A percentile compares a stretch with the other conserved stretches of the same genome.
Conservation (phyloP, 2,329 filamentous ascomycete species). For the Emmonsiellopsis sp. region DNA sequence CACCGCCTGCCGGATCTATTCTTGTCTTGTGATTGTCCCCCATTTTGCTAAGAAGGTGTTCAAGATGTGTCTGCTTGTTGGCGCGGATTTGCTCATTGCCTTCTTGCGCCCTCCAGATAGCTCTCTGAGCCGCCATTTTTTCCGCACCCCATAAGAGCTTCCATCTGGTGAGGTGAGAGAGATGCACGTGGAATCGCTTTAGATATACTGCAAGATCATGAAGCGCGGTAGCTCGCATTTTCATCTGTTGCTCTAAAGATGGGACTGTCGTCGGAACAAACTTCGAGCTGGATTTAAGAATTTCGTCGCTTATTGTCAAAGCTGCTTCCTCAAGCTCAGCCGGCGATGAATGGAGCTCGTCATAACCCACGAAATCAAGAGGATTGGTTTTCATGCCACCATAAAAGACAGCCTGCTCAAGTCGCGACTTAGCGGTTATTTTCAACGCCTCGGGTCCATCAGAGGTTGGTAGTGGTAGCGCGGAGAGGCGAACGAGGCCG, state of each 20-base stretch:
- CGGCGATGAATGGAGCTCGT: slow-evolving; percentile 55
- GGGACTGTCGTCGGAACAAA: slow-evolving; percentile 64
- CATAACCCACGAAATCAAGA: slow-evolving; percentile 67
- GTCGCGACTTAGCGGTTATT: slow-evolving; percentile 75
- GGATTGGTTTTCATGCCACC: slow-evolving; percentile 73
- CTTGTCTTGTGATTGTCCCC: slow-evolving; percentile 66
- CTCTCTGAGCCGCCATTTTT: slow-evolving; percentile 69
- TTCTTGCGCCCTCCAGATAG: slow-evolving; percentile 76
- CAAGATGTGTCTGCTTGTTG: slow-evolving; percentile 60
- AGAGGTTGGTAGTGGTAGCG: slow-evolving; percentile 29
- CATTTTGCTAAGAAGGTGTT: slow-evolving; percentile 65
- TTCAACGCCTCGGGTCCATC: slow-evolving; percentile 38
- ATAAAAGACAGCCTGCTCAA: slow-evolving; percentile 93
- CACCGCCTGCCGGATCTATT: slow-evolving; percentile 53
- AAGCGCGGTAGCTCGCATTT: slow-evolving; percentile 61
- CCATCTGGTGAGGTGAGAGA: slow-evolving; percentile 66
- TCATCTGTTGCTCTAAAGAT: slow-evolving; percentile 73
- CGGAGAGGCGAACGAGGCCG: slow-evolving; percentile 47
- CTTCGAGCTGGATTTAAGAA: slow-evolving; percentile 65
- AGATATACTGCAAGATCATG: slow-evolving; percentile 66
- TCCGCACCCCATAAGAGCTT: slow-evolving; percentile 80
- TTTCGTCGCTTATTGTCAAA: slow-evolving; percentile 66
- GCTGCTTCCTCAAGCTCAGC: slow-evolving; percentile 69
- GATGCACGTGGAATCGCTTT: slow-evolving; percentile 48
- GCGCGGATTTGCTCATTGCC: slow-evolving; percentile 47